These are phyloP conservation scores for Neobulgaria alba DNA, from an alignment of 2,329 filamentous ascomycete genomes.

Conservation along the genomic window DNA sequence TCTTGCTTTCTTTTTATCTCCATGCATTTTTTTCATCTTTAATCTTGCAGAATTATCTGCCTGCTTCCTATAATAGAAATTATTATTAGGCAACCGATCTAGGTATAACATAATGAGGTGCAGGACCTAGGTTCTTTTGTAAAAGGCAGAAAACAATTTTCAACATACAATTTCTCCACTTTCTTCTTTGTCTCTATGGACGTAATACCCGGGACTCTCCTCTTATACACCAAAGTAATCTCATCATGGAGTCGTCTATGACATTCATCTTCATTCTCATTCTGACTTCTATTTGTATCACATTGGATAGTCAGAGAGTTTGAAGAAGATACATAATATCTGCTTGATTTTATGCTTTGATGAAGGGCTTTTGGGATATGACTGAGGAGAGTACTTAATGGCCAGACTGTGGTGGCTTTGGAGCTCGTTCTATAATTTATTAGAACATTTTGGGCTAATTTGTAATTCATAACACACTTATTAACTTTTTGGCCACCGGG, in stretches of 20 bases:
- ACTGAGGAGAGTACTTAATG: slow-evolving; percentile 15
- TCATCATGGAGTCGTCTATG: slow-evolving; percentile 22
- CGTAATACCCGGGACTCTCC: slow-evolving; percentile 24
- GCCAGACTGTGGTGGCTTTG: slow-evolving; percentile 28
- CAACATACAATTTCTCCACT: slow-evolving; percentile 35
- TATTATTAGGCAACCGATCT: background rate
- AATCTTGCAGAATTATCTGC: slow-evolving; percentile 24
- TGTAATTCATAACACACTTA: slow-evolving; percentile 20
- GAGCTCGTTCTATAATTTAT: slow-evolving; percentile 23
- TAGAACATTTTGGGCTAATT: background rate
- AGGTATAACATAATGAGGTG: background rate
- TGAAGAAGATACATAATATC: slow-evolving; percentile 24
- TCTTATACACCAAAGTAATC: slow-evolving; percentile 22
- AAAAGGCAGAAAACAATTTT: too few species aligned
- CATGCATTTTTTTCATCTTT: slow-evolving; percentile 27
- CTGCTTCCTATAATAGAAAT: slow-evolving; percentile 22
- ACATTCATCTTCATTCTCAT: slow-evolving; percentile 23
- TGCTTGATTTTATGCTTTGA: slow-evolving; percentile 16
- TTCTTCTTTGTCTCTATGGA: slow-evolving; percentile 44
- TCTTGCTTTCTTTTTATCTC: slow-evolving; percentile 26
- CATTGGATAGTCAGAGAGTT: slow-evolving; percentile 26
- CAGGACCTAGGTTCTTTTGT: too few species aligned
- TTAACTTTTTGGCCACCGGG: slow-evolving; percentile 30
- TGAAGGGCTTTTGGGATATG: slow-evolving; percentile 25
- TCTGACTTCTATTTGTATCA: slow-evolving; percentile 21